These are phyloP conservation scores for Dryas octopetala DNA, from an alignment of 306 rosid species.

Conservation along the genomic window DNA sequence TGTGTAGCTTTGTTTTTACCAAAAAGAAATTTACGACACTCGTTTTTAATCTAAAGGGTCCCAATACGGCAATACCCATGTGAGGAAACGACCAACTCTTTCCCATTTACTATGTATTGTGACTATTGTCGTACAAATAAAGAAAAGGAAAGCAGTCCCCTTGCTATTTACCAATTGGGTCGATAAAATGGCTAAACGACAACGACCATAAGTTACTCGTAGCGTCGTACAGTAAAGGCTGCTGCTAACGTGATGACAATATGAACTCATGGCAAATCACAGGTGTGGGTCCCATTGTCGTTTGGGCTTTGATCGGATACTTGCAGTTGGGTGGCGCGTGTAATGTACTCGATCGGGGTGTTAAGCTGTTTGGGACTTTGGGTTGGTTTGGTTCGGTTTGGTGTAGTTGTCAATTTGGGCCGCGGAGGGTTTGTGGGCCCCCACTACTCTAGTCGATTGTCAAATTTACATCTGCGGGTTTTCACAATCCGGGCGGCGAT, in stretches of 20 bases:
- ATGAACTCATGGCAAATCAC: neutral
- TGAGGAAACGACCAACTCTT: neutral
- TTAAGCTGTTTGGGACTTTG: too few relatives aligned
- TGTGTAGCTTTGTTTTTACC: neutral
- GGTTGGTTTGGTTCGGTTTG: too few relatives aligned
- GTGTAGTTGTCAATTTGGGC: constrained; percentile 6
- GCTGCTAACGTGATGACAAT: neutral
- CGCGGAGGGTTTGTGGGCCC: neutral
- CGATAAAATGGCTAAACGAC: neutral
- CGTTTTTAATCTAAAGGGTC: neutral
- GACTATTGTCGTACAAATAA: neutral
- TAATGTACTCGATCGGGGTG: too few relatives aligned
- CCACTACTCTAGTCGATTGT: neutral
- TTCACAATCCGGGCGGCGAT: constrained; percentile 17
- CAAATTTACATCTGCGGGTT: constrained; percentile 28
- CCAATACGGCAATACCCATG: neutral
- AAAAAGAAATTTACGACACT: neutral
- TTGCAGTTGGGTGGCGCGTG: constrained; percentile 22
- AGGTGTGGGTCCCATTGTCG: neutral
- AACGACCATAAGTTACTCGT: neutral
- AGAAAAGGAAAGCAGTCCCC: neutral
- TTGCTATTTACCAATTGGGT: neutral
- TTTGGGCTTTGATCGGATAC: neutral
- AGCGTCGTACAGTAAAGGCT: neutral
- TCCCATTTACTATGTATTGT: neutral